Percentiles rank a stretch among this genome's conserved stretches.
Evolutionary conservation across 116 monocot genomes (phyloP).

Genomic region (Trichopus zeylanicus): DNA sequence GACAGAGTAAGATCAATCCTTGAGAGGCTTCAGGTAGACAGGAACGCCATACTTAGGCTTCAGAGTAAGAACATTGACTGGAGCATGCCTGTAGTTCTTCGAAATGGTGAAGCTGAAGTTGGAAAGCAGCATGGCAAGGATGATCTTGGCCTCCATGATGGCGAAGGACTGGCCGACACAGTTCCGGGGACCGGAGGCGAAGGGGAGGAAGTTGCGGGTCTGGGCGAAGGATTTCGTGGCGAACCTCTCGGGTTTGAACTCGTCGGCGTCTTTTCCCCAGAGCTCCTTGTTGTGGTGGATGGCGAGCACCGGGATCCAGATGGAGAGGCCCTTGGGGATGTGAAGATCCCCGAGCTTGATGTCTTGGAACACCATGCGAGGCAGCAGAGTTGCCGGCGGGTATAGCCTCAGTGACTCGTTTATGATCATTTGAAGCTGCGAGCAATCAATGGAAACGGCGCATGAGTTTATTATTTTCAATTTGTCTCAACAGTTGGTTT

Average conservation of each 20-base stretch:
- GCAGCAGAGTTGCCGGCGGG: slow-evolving; percentile 82
- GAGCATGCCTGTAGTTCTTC: slow-evolving; percentile 76
- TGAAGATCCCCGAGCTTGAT: slow-evolving; percentile 70
- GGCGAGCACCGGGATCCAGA: slow-evolving; percentile 94
- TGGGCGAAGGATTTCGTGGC: slow-evolving; percentile 40
- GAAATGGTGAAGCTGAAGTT: slow-evolving; percentile 76
- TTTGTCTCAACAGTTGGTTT: too few species aligned
- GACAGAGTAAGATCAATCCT: too few species aligned
- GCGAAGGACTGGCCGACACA: slow-evolving; percentile 97
- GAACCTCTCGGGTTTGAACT: slow-evolving; percentile 86
- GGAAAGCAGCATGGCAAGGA: slow-evolving; percentile 72
- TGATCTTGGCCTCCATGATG: slow-evolving; percentile 90
- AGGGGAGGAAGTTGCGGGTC: slow-evolving; percentile 74
- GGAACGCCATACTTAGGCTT: slow-evolving; percentile 87
- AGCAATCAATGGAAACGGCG: not conserved
- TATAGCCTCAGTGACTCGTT: slow-evolving; percentile 87
- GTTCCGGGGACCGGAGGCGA: slow-evolving; percentile 81
- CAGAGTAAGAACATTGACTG: slow-evolving; percentile 76
- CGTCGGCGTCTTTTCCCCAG: slow-evolving; percentile 81
- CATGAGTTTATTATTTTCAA: too few species aligned
- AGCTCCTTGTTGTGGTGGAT: slow-evolving; percentile 76
- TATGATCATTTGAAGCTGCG: slow-evolving; percentile 87
- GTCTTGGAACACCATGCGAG: slow-evolving; percentile 85
- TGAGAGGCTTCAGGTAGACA: slow-evolving; percentile 41
- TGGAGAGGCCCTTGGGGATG: slow-evolving; percentile 79